A percentile compares a stretch with the other conserved stretches of the same genome.
phyloP scores from a whole-genome alignment of 306 rosid genomes.

The Fragaria vesca region DNA sequence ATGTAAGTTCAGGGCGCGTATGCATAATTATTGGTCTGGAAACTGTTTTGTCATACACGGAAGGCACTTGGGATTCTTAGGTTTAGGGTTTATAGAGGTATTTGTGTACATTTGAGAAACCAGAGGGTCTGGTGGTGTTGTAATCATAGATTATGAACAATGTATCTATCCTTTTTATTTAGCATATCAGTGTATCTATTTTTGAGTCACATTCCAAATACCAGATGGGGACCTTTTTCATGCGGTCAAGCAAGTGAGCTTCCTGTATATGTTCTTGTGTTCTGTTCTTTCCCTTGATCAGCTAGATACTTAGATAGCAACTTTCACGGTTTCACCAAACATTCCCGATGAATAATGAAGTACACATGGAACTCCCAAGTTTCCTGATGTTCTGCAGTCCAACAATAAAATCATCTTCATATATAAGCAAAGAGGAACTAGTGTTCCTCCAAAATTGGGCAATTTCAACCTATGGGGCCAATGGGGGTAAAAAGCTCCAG shows the following conservation, averaged over 20 bases:
- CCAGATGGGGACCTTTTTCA: slow-evolving; percentile 29
- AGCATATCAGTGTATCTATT: slow-evolving; percentile 43
- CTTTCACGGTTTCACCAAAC: slow-evolving; percentile 12
- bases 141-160: slow-evolving; percentile 39
- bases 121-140: slow-evolving; percentile 44
- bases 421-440: no score
- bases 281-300: background rate
- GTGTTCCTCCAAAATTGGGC: no score
- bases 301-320: background rate
- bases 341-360: background rate
- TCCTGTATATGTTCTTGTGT: slow-evolving; percentile 36
- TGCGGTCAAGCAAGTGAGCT: slow-evolving; percentile 30
- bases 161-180: slow-evolving; percentile 1
- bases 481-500: no score
- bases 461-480: no score
- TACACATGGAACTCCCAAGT: no score
- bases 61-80: slow-evolving; percentile 15
- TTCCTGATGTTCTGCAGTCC: no score
- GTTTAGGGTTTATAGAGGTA: slow-evolving; percentile 39
- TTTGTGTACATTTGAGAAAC: slow-evolving; percentile 51
- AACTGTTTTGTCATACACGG: slow-evolving; percentile 3
- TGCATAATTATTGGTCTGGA: slow-evolving; percentile 26
- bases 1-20: slow-evolving; percentile 1
- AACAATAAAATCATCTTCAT: background rate
- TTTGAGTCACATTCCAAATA: slow-evolving; percentile 45